Conservation (phyloP, 768 basidiomycete species). For the Tylopilus rubrobrunneus region DNA sequence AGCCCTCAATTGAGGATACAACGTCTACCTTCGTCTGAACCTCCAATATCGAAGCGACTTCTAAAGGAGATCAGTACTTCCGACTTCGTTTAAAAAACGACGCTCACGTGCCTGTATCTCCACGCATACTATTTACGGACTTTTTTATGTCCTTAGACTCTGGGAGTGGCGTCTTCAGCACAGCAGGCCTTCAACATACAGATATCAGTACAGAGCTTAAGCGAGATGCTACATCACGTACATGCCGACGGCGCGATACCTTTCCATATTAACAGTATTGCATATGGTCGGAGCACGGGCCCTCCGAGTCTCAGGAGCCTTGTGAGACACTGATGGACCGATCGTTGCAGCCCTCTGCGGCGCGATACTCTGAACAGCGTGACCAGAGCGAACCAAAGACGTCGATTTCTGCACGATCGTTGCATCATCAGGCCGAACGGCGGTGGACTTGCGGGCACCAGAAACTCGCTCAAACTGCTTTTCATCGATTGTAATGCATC, state of each 20-base stretch:
- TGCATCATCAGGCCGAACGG: background rate
- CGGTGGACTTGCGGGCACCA: background rate
- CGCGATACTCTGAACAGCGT: background rate
- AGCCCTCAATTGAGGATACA: background rate
- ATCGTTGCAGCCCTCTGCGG: background rate
- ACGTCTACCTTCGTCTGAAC: background rate
- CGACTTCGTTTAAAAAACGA: background rate
- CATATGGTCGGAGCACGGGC: background rate
- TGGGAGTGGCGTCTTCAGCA: background rate
- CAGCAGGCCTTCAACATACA: background rate
- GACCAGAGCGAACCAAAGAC: background rate
- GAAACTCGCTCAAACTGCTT: background rate
- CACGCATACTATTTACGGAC: too few species aligned
- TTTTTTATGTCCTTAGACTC: background rate
- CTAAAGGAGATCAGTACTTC: background rate
- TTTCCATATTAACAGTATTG: background rate
- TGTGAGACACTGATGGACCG: background rate
- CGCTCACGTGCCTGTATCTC: background rate
- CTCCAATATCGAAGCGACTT: background rate
- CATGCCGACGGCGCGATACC: background rate
- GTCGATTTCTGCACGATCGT: background rate
- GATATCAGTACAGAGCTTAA: background rate
- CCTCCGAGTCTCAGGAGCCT: background rate
- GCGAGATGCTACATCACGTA: background rate
- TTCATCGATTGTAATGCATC: background rate